Evolutionary conservation across 2,329 filamentous ascomycete genomes (phyloP).

Genomic region (Colletotrichum destructivum): DNA sequence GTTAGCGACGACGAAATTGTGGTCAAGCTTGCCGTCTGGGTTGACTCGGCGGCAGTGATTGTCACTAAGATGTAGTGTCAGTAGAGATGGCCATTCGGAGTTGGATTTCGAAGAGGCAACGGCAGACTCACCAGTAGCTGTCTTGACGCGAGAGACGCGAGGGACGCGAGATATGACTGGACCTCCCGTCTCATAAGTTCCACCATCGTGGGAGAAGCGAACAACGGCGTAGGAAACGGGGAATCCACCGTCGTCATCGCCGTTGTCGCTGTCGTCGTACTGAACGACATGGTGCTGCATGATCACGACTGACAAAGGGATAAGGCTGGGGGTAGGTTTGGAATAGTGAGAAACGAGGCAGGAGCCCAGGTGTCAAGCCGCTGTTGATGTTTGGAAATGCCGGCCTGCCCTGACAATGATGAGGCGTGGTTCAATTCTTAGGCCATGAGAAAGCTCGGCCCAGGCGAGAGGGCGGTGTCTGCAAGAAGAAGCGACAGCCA

Average conservation of each 20-base stretch:
- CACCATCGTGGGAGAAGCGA: background rate
- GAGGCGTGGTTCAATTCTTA: background rate
- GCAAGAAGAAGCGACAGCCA: background rate
- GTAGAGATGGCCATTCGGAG: background rate
- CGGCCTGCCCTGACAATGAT: too few relatives aligned
- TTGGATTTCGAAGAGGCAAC: background rate
- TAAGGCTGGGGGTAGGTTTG: background rate
- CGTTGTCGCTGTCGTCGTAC: background rate
- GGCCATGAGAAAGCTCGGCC: background rate
- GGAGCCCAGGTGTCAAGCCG: background rate
- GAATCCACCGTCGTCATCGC: background rate
- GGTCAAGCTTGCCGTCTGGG: background rate
- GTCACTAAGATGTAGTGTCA: conserved; percentile 1
- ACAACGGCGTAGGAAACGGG: background rate
- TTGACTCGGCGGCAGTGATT: background rate
- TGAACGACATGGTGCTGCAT: conserved; percentile 1
- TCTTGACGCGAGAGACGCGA: conserved; percentile 5
- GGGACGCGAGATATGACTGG: conserved; percentile 10
- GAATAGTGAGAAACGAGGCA: background rate
- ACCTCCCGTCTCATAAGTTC: background rate
- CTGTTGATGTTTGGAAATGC: background rate
- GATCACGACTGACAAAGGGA: background rate
- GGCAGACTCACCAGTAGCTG: conserved; percentile 9
- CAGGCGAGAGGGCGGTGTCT: background rate
- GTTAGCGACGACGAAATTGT: background rate